These are phyloP conservation scores for Cadophora luteo-olivacea DNA, from an alignment of 2,329 filamentous ascomycete genomes.

Conservation along the genomic window DNA sequence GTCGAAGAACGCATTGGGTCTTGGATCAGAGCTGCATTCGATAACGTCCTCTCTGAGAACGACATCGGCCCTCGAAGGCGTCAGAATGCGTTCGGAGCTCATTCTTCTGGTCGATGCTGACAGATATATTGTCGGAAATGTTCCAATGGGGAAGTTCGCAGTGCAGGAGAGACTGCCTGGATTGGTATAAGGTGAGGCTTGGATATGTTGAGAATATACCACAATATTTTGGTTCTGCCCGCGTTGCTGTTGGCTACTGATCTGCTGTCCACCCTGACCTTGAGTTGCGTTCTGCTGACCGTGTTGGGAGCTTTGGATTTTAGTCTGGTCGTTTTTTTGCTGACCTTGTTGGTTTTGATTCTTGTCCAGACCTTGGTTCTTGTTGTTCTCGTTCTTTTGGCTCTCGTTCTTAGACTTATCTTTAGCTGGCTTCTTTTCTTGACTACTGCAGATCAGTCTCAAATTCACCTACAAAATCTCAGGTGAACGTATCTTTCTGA, in stretches of 20 bases:
- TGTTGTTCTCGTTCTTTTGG: slow-evolving; percentile 6
- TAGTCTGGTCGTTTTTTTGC: neutral
- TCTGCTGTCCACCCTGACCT: neutral
- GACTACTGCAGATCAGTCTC: neutral
- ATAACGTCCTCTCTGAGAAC: slow-evolving; percentile 63
- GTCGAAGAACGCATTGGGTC: slow-evolving; percentile 66
- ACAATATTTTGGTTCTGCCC: slow-evolving; percentile 2
- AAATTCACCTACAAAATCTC: neutral
- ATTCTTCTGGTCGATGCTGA: neutral
- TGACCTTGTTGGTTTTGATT: slow-evolving; percentile 2
- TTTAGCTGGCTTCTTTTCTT: neutral
- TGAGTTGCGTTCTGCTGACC: neutral
- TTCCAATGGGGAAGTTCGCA: neutral
- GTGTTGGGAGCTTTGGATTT: neutral
- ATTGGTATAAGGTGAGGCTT: neutral
- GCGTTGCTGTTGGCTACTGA: neutral
- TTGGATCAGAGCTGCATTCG: slow-evolving; percentile 58
- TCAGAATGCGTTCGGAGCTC: slow-evolving; percentile 9
- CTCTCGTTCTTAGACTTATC: neutral
- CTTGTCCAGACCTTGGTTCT: neutral
- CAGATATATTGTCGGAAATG: neutral
- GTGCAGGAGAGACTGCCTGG: neutral
- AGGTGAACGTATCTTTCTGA: too few species aligned
- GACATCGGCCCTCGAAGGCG: slow-evolving; percentile 38
- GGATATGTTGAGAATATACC: neutral